Base-by-base conservation (phyloP, 768 basidiomycete genomes). In the Leucocoprinus leucothites region DNA sequence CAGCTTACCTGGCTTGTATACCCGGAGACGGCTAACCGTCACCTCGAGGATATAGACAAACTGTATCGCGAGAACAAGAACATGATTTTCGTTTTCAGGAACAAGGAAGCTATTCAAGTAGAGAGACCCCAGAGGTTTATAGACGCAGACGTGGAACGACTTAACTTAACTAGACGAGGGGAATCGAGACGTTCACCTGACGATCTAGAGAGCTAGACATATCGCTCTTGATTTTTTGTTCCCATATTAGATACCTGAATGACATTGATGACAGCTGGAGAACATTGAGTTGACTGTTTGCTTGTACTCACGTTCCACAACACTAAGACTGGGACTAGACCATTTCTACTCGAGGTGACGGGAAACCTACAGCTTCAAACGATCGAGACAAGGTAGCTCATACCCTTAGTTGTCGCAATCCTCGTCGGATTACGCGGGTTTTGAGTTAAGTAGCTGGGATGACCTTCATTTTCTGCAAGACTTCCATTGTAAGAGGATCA, bases 11-110 rank as follows among this genome's bases (percentile, higher is more conserved):
- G 71, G 69, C 60, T 77, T 1, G 53, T 80, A 11, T 80, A 80
- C 61, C 78, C 77, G 0, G 78, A 80, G 61, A 78, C 77, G 1
- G 71, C 78, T 2, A 80, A 80, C 57, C 69, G 78, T 22, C 74
- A 77, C 56, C 63, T 79, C 13, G 78, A 80, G 60, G 78, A 80
- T 56, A 77, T 80, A 19, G 78, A 80, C 61, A 71, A 61, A 41
- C 63, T 80, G 14, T 80, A 79, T 58, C 71, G 73, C 22, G 78
- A 79, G 50, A 73, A 75, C 53, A 68, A 63, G 45, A 69, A 64
- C 3, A 72, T 74, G 70, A 60, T 77, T 6, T 66, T 74, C 19
- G 77, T 80, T 7, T 73, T 68, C 59, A 59, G 63, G 45, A 74
- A 75, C 56, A 69, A 72, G 60, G 78, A 78, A 50, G 76, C 72